Evolutionary conservation across 371 early-diverging fungal species (phyloP), one percentile per base, ranked within the genome.

Genomic region (Sporodiniella umbellata): DNA sequence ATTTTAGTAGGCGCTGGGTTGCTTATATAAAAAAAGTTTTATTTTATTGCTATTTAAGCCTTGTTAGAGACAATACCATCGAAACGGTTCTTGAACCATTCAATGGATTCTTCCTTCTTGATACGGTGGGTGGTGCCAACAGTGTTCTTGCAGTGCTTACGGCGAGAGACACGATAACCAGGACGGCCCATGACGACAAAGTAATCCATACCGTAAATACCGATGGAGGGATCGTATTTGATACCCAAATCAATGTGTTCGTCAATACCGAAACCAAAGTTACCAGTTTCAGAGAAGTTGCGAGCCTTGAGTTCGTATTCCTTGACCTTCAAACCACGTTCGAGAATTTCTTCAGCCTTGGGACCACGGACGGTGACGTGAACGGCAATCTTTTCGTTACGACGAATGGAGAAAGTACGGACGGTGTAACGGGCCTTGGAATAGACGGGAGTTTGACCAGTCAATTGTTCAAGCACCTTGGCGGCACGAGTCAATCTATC

Each of bases 231-330:
- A 81, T 99, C 99, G 86, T 99, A 99, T 90, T 99, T 99, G 86
- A 99, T 98, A 66, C 99, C 99, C 71, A 99, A 85, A 83, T 99
- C 99, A 62, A 99, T 99, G 87, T 99, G 99, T 86, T 99, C 99
- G 68, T 97, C 91, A 84, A 99, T 94, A 92, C 99, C 99, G 87
- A 99, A 99, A 64, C 99, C 99, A 72, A 99, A 99, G 92, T 98
- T 98, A 56, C 99, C 99, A 59, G 94, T 99, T 45, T 73, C 87
- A 25, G 96, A 96, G 86, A 99, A 99, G 93, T 98, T 98, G 72
- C 84, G 72, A 51, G 80, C 78, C 70, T 84, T 84, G 47, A 99
- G 85, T 84, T 99, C 99, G 87, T 94, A 99, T 83, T 99, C 99
- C 92, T 98, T 99, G 69, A 99, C 99, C 92, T 98, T 99, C 60